Evolutionary conservation across 805 yeast genomes (phyloP).

Genomic region (Barnettozyma californica): DNA sequence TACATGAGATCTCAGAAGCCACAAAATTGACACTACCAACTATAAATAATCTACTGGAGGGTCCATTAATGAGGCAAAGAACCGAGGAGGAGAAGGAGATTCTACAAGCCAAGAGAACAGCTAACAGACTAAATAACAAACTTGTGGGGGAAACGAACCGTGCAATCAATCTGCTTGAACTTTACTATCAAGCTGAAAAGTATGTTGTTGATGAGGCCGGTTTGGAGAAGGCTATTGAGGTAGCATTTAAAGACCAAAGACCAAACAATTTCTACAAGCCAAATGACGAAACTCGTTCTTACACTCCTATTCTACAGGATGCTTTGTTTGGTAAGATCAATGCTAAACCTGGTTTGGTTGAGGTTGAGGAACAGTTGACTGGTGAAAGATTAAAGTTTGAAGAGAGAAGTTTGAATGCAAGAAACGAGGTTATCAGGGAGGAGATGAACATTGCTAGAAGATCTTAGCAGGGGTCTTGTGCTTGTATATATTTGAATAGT

Average conservation of each 20-base stretch:
- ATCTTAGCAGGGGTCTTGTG: background rate
- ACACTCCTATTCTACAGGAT: constrained; percentile 23
- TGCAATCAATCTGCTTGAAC: constrained; percentile 54
- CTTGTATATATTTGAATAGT: background rate
- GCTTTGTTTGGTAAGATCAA: constrained; percentile 34
- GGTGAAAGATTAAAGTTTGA: constrained; percentile 29
- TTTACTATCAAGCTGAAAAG: constrained; percentile 64
- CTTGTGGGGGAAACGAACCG: constrained; percentile 46
- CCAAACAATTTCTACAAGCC: constrained; percentile 4
- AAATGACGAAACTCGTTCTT: constrained; percentile 16
- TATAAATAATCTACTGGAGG: constrained; percentile 56
- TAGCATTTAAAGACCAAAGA: constrained; percentile 38
- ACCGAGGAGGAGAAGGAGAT: constrained; percentile 62
- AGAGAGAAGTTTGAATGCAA: constrained; percentile 15
- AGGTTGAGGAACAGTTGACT: constrained; percentile 30
- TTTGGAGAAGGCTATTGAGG: constrained; percentile 50
- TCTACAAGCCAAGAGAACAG: constrained; percentile 52
- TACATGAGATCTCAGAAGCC: constrained; percentile 42
- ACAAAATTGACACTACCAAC: constrained; percentile 73
- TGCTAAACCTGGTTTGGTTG: constrained; percentile 30
- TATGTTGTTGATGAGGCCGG: constrained; percentile 72
- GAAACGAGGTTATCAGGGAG: background rate
- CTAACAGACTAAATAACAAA: constrained; percentile 58
- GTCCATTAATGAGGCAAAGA: constrained; percentile 68
- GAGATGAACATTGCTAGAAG: background rate